Evolutionary conservation across 805 yeast species (phyloP), one percentile per base, ranked within the genome.

Genomic region (Helenozyma rhizophorensis): DNA sequence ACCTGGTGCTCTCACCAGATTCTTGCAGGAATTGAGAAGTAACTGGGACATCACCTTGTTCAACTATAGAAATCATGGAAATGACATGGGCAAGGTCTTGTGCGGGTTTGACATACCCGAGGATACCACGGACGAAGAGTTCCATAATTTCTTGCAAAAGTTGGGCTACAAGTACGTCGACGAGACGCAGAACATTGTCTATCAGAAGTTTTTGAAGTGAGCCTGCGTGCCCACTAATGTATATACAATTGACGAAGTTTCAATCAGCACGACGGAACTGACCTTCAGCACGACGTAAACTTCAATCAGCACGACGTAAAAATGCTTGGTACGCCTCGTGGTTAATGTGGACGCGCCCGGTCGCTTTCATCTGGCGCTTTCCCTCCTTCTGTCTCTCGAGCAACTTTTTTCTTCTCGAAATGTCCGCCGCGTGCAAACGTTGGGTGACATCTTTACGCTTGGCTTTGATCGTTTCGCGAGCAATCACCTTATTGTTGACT

Each of bases 51-150:
- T 93, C 41, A 83, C 97, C 1, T 63, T 93, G 50, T 93, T 93
- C 80, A 96, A 93, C 60, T 93, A 93, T 62, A 79, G 99, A 70
- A 88, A 93, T 64, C 95, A 88, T 48, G 99, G 99, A 24, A 80
- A 90, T 32, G 99, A 93, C 54, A 74, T 93, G 28, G 97, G 95
- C 28, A 87, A 87, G 58, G 86, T 93, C 1, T 69, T 93, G 40
- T 90, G 95, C 27, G 99, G 96, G 25, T 73, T 94, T 36, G 79
- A 80, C 31, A 87, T 89, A 16, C 96, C 97, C 3, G 74, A 76
- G 25, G 60, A 56, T 10, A 70, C 77, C 19, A 83, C 79, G 33
- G 72, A 74, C 33, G 72, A 59, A 17, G 80, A 76, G 14, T 80
- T 90, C 54, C 77, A 80, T 45, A 61, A 64, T 15, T 86, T 87